phyloP scores from a whole-genome alignment of 805 yeast genomes.

The Blastobotrys mokoenaii region DNA sequence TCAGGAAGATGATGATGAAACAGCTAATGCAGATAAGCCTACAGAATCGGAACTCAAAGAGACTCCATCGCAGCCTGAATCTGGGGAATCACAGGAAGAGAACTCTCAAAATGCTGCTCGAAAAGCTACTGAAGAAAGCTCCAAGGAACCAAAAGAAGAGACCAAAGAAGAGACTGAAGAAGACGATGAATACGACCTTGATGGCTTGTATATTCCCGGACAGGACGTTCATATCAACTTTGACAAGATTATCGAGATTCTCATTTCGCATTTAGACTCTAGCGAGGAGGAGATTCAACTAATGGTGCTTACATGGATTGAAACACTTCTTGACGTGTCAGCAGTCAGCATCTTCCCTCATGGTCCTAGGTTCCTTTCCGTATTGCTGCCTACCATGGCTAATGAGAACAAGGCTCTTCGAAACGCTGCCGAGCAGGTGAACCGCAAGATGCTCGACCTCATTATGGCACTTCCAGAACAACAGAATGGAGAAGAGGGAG shows the following conservation, averaged over 20 bases:
- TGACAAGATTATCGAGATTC: conserved; percentile 68
- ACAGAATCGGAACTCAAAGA: too few species aligned
- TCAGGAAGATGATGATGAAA: conserved; percentile 2
- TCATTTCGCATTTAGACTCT: conserved; percentile 71
- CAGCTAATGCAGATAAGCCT: neutral
- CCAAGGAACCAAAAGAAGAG: neutral
- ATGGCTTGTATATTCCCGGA: conserved; percentile 56
- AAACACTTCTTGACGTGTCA: conserved; percentile 59
- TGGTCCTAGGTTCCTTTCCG: conserved; percentile 66
- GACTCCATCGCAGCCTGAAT: too few species aligned
- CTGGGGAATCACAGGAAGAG: too few species aligned
- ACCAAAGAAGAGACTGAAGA: conserved; percentile 16
- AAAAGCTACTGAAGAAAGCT: neutral
- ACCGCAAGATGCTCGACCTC: conserved; percentile 45
- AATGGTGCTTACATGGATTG: conserved; percentile 77
- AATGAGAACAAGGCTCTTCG: conserved; percentile 41
- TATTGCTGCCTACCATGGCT: conserved; percentile 55
- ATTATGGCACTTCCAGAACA: conserved; percentile 35
- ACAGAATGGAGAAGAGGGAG: neutral
- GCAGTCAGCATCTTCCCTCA: conserved; percentile 68
- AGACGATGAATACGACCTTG: conserved; percentile 35
- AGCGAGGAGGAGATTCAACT: conserved; percentile 69
- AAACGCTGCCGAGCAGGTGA: conserved; percentile 48
- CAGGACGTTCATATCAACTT: conserved; percentile 80
- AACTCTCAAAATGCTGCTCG: neutral